Evolutionary conservation across 768 basidiomycete species (phyloP).

Genomic region (Lactarius hatsudake): DNA sequence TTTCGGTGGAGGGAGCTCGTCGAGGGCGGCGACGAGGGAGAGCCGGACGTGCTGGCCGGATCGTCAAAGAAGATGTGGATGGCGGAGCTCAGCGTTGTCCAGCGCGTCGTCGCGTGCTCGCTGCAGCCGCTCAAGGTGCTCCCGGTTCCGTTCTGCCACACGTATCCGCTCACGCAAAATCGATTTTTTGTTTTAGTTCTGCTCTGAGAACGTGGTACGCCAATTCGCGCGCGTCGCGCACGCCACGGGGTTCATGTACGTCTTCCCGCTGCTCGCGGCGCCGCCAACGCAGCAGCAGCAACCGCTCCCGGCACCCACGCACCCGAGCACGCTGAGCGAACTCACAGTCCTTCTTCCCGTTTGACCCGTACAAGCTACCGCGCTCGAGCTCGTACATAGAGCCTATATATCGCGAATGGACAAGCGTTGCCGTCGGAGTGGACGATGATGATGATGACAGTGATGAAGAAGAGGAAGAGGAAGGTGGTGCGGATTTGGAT

Average conservation of each 20-base stretch:
- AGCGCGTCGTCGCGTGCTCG: slow-evolving; percentile 73
- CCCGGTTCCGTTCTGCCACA: not conserved
- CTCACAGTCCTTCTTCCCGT: slow-evolving; percentile 96
- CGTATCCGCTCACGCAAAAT: not conserved
- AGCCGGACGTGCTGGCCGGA: slow-evolving; percentile 30
- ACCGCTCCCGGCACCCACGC: not conserved
- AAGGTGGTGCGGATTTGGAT: slow-evolving; percentile 14
- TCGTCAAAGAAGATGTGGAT: slow-evolving; percentile 72
- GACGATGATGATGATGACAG: slow-evolving; percentile 66
- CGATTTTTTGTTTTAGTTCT: slow-evolving; percentile 52
- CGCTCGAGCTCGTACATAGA: slow-evolving; percentile 75
- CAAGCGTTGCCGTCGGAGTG: slow-evolving; percentile 65
- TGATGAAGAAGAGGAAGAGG: slow-evolving; percentile 45
- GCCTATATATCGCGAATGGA: slow-evolving; percentile 87
- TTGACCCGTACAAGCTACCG: slow-evolving; percentile 93
- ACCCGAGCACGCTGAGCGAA: slow-evolving; percentile 45
- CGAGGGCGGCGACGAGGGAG: slow-evolving; percentile 54
- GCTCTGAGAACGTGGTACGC: slow-evolving; percentile 83
- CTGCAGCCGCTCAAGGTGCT: slow-evolving; percentile 87
- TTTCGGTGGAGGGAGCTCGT: slow-evolving; percentile 92
- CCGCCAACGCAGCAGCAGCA: slow-evolving; percentile 30
- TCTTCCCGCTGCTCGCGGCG: slow-evolving; percentile 88
- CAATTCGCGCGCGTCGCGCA: slow-evolving; percentile 95
- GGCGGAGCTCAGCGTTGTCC: slow-evolving; percentile 69
- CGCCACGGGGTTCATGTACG: slow-evolving; percentile 88